These are phyloP conservation scores for Claviceps maximensis DNA, from an alignment of 2,329 filamentous ascomycete genomes.

Conservation along the genomic window DNA sequence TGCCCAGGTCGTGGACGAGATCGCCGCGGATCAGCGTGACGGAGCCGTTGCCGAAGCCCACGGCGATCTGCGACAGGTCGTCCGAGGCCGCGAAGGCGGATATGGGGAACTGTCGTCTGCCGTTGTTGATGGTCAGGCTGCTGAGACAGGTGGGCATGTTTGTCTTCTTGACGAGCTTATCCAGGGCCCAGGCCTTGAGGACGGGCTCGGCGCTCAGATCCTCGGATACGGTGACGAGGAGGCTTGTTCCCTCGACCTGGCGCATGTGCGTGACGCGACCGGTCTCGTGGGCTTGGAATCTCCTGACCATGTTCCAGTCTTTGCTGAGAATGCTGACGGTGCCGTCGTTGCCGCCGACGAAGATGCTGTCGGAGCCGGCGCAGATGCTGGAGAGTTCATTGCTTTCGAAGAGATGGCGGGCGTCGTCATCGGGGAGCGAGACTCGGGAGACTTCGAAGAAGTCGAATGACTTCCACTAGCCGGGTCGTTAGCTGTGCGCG, in stretches of 20 bases:
- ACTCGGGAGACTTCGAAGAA: conserved; percentile 95
- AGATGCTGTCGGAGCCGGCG: conserved; percentile 78
- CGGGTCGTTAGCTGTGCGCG: background rate
- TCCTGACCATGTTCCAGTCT: conserved; percentile 73
- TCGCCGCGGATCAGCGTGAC: conserved; percentile 91
- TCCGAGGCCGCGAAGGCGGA: conserved; percentile 80
- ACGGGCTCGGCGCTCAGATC: conserved; percentile 78
- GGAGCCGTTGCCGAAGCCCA: conserved; percentile 90
- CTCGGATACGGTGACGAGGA: conserved; percentile 78
- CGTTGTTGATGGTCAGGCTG: conserved; percentile 76
- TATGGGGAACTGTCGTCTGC: conserved; percentile 84
- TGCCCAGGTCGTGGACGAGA: conserved; percentile 86
- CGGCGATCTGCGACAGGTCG: conserved; percentile 82
- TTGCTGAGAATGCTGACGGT: conserved; percentile 77
- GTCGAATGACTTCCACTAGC: conserved; percentile 95
- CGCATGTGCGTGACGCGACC: conserved; percentile 81
- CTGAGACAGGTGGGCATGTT: conserved; percentile 79
- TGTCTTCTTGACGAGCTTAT: conserved; percentile 89
- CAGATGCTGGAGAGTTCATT: conserved; percentile 71
- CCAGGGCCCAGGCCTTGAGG: conserved; percentile 93
- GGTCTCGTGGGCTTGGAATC: conserved; percentile 74
- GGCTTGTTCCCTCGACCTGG: conserved; percentile 74
- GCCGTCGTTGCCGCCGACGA: conserved; percentile 77
- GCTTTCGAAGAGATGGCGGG: conserved; percentile 66
- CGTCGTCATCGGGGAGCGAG: conserved; percentile 66